Conservation (phyloP, 257 asterid species). For the Solanum etuberosum region DNA sequence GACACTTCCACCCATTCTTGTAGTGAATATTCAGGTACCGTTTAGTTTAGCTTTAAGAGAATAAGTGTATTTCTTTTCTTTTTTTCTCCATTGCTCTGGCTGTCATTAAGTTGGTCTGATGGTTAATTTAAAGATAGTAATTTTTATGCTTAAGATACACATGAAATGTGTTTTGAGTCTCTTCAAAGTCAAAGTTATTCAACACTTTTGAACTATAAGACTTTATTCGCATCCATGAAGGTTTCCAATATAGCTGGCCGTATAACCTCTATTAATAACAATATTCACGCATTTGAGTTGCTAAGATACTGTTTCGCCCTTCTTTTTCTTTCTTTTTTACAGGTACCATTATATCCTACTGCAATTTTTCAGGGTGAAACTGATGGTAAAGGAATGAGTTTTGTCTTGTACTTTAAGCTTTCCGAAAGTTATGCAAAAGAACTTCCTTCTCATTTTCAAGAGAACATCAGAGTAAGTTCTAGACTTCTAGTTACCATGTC, state of each 20-base stretch:
- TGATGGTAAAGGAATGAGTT: constrained; percentile 43
- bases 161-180: background rate
- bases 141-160: background rate
- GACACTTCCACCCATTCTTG: constrained; percentile 75
- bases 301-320: background rate
- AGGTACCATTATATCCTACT: constrained; percentile 37
- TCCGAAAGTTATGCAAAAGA: constrained; percentile 33
- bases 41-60: background rate
- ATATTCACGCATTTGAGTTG: background rate
- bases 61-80: background rate
- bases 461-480: constrained; percentile 28
- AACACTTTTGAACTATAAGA: background rate
- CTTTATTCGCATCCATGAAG: constrained; percentile 3
- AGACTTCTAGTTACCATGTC: background rate
- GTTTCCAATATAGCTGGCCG: background rate
- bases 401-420: constrained; percentile 37
- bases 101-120: background rate
- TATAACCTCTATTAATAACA: background rate
- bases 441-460: constrained; percentile 35
- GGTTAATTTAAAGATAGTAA: background rate
- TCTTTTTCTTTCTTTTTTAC: background rate
- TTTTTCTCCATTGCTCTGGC: background rate
- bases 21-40: constrained; percentile 85
- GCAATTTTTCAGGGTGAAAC: constrained; percentile 34
- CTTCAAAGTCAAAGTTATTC: constrained; percentile 21